Percentiles rank a stretch among this genome's conserved stretches.
phyloP scores from a whole-genome alignment of 2,329 filamentous ascomycete genomes.

The Aureobasidium pullulans region DNA sequence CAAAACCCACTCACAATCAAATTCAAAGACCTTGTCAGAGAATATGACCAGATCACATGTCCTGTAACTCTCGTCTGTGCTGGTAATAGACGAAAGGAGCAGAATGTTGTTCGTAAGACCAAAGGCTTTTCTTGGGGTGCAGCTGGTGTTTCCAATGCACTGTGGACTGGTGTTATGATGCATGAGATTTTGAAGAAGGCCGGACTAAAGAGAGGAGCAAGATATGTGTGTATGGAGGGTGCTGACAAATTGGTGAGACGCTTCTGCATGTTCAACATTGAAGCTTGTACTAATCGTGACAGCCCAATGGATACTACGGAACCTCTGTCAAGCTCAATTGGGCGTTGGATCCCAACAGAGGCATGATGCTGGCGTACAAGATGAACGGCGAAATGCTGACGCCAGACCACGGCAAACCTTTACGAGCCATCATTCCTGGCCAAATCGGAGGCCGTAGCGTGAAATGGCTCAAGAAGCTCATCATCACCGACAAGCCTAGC shows the following conservation, averaged over 20 bases:
- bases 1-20: constrained; percentile 66
- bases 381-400: constrained; percentile 81
- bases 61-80: constrained; percentile 87
- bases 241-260: constrained; percentile 59
- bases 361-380: constrained; percentile 78
- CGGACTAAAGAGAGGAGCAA: constrained; percentile 60
- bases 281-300: constrained; percentile 56
- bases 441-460: constrained; percentile 90
- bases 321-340: constrained; percentile 84
- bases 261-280: constrained; percentile 39
- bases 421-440: constrained; percentile 77
- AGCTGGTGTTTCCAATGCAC: constrained; percentile 75
- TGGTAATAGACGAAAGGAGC: constrained; percentile 85
- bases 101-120: constrained; percentile 82
- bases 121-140: constrained; percentile 94
- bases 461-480: constrained; percentile 81
- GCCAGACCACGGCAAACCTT: constrained; percentile 79
- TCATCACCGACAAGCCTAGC: constrained; percentile 69
- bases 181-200: constrained; percentile 63
- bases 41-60: constrained; percentile 75
- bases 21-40: constrained; percentile 61
- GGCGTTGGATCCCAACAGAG: constrained; percentile 74
- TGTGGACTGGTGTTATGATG: constrained; percentile 79
- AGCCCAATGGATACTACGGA: constrained; percentile 81
- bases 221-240: constrained; percentile 84